phyloP scores from a whole-genome alignment of 176 grass and related monocot genomes.

The Oryza longistaminata region DNA sequence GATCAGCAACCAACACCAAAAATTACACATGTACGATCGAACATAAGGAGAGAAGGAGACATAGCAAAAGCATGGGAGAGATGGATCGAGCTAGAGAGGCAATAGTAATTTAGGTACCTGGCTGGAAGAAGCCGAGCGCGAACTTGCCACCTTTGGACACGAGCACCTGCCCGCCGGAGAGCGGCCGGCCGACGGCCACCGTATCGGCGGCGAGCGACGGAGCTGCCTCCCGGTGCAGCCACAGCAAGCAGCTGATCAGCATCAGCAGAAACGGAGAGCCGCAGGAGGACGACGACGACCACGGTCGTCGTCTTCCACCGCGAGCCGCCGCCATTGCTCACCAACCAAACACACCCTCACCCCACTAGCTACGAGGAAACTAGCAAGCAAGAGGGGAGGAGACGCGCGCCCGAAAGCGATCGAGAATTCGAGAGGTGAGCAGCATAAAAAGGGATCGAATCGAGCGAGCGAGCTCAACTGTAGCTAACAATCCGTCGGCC shows the following conservation, averaged over 20 bases:
- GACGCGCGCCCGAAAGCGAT: not conserved
- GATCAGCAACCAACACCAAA: not conserved
- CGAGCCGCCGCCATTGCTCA: slow-evolving; percentile 30
- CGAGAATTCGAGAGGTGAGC: not conserved
- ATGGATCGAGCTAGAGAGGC: not conserved
- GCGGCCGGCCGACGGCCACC: slow-evolving; percentile 14
- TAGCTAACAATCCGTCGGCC: not conserved
- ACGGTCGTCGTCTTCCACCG: not conserved
- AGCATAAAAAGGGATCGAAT: not conserved
- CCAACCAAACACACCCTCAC: not conserved
- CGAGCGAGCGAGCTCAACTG: not conserved
- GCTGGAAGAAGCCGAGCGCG: slow-evolving; percentile 53
- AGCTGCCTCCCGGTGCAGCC: too few species aligned
- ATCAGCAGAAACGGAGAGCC: not conserved
- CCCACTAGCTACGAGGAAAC: too few species aligned
- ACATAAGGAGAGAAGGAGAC: not conserved
- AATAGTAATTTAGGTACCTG: slow-evolving; percentile 17
- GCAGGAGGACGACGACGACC: not conserved
- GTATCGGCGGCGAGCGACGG: slow-evolving; percentile 28
- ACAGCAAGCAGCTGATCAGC: not conserved
- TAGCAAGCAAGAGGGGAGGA: too few species aligned
- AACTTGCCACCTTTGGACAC: slow-evolving; percentile 54
- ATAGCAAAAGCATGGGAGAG: not conserved
- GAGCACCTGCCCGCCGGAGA: slow-evolving; percentile 28
- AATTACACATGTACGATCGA: not conserved